Conservation (phyloP, 345 rosid genomes). For the Streptanthus diversifolius region DNA sequence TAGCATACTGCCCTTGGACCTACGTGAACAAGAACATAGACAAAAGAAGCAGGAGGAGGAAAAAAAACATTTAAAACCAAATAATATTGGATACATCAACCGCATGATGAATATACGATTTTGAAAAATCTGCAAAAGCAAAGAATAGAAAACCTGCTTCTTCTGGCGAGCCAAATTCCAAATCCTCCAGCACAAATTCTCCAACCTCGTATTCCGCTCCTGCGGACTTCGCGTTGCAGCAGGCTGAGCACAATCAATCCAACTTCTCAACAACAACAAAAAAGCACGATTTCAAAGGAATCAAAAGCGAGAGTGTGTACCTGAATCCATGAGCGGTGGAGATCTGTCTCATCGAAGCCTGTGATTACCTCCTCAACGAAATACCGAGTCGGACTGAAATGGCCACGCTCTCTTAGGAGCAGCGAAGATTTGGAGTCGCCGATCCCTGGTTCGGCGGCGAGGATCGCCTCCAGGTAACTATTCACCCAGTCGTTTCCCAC, state of each 20-base stretch:
- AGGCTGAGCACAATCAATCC: constrained; percentile 38
- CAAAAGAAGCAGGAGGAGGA: too few species aligned
- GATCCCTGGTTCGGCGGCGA: constrained; percentile 27
- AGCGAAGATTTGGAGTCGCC: constrained; percentile 39
- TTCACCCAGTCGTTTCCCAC: constrained; percentile 35
- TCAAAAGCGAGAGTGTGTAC: constrained; percentile 29
- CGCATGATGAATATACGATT: neutral
- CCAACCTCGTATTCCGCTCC: constrained; percentile 78
- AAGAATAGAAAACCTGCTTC: constrained; percentile 50
- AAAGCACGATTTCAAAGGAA: neutral
- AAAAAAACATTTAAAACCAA: neutral
- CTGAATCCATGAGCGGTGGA: constrained; percentile 71
- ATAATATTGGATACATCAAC: neutral
- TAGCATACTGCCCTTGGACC: constrained; percentile 72
- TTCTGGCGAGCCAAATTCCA: constrained; percentile 83
- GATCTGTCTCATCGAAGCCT: constrained; percentile 77
- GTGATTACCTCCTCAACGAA: constrained; percentile 70
- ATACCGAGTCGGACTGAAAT: constrained; percentile 63
- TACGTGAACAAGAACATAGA: constrained; percentile 6
- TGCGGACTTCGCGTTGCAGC: constrained; percentile 73
- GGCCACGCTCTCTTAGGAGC: constrained; percentile 67
- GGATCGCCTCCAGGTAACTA: constrained; percentile 32
- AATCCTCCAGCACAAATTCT: constrained; percentile 86
- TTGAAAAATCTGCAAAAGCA: neutral
- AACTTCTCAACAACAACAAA: neutral